Evolutionary conservation across 2,329 filamentous ascomycete genomes (phyloP), one percentile per base, ranked within the genome.

Genomic region (Aspergillus awamori): DNA sequence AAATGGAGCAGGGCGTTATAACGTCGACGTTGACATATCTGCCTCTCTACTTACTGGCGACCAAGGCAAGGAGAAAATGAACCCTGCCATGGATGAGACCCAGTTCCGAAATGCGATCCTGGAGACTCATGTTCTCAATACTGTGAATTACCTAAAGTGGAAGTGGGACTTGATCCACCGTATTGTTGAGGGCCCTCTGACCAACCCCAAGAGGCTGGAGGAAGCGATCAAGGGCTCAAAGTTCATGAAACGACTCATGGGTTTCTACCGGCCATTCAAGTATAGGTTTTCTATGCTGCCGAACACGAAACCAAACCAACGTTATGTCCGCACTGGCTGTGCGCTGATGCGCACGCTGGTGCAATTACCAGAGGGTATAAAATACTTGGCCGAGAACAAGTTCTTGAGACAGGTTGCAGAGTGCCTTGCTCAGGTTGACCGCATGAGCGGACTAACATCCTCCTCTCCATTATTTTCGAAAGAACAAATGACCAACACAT

Each of bases 201-300:
- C 93, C 24, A 96, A 93, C 66, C 89, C 93, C 0, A 97, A 97
- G 76, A 86, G 95, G 10, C 83, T 99, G 4, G 94, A 97, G 68
- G 95, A 99, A 76, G 94, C 94, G 0, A 91, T 96, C 73, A 94
- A 93, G 74, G 93, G 90, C 1, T 96, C 93, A 2, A 98, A 98
- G 74, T 99, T 98, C 71, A 89, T 98, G 69, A 97, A 98, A 79
- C 86, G 96, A 8, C 84, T 99, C 60, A 88, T 97, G 74, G 95
- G 93, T 62, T 99, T 99, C 74, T 96, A 97, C 74, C 86, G 95
- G 10, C 95, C 95, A 0, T 99, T 99, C 80, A 99, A 99, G 74
- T 96, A 93, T 74, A 89, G 93, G 65, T 99, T 98, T 70, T 92
- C 93, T 0, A 91, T 96, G 68, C 86, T 95, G 45, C 89, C 91